These are phyloP conservation scores for Rhexocercosporidium sp. DNA, from an alignment of 2,329 filamentous ascomycete genomes.

Conservation along the genomic window DNA sequence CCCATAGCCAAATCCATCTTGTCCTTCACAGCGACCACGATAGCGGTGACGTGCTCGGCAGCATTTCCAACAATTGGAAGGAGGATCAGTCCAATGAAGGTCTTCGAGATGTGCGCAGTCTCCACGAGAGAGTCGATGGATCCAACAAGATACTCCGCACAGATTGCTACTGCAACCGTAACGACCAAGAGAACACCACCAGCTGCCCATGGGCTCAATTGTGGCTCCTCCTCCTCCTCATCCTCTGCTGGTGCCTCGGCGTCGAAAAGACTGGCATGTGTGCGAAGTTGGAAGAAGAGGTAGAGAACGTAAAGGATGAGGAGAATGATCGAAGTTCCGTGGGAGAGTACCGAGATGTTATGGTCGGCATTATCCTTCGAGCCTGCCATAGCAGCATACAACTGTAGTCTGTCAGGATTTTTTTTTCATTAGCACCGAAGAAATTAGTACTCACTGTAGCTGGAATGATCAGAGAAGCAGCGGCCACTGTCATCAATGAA, in stretches of 20 bases:
- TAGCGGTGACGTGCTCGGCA: constrained; percentile 81
- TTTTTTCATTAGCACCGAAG: neutral
- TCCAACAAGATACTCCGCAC: constrained; percentile 78
- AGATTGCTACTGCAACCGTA: constrained; percentile 73
- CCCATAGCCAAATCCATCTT: constrained; percentile 80
- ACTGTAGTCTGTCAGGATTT: constrained; percentile 44
- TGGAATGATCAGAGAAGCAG: constrained; percentile 54
- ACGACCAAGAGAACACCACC: constrained; percentile 67
- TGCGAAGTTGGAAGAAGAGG: constrained; percentile 77
- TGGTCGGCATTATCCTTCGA: constrained; percentile 49
- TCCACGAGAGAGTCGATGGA: constrained; percentile 76
- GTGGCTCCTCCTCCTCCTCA: constrained; percentile 30
- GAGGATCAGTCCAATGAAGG: constrained; percentile 79
- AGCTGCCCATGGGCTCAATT: constrained; percentile 34
- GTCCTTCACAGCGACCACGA: constrained; percentile 77
- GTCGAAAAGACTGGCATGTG: constrained; percentile 76
- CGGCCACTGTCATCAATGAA: constrained; percentile 74
- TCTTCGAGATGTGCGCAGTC: constrained; percentile 74
- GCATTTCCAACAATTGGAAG: constrained; percentile 83
- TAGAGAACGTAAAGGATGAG: constrained; percentile 78
- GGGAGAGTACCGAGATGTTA: constrained; percentile 74
- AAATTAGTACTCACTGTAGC: neutral
- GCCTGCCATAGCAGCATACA: constrained; percentile 68
- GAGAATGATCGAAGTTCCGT: constrained; percentile 77
- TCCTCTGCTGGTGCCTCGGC: constrained; percentile 46